phyloP scores from a whole-genome alignment of 192 early-diverging fungal species.

The Hyaloraphidium curvatum region DNA sequence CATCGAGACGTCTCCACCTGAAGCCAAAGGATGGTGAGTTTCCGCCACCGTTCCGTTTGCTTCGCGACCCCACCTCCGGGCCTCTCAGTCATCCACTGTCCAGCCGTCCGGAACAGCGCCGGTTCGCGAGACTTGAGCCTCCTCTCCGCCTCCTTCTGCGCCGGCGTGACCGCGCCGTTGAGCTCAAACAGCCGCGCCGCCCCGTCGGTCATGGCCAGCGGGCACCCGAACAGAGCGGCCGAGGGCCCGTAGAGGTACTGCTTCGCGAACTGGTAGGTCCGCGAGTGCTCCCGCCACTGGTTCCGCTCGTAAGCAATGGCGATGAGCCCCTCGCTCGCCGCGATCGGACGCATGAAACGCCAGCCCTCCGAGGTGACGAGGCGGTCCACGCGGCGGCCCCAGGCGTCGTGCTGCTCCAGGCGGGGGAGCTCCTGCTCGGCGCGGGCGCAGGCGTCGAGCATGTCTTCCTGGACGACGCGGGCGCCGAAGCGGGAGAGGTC shows the following conservation, averaged over 20 bases:
- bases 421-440: conserved; percentile 40
- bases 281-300: conserved; percentile 21
- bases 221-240: conserved; percentile 36
- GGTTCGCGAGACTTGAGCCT: conserved; percentile 27
- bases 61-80: conserved; percentile 47
- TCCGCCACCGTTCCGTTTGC: background rate
- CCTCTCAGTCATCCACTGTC: conserved; percentile 64
- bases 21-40: background rate
- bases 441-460: conserved; percentile 21
- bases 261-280: conserved; percentile 47
- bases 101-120: conserved; percentile 34
- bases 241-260: conserved; percentile 31
- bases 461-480: conserved; percentile 12
- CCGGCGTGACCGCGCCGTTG: conserved; percentile 18
- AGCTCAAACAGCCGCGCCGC: conserved; percentile 41
- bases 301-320: conserved; percentile 36
- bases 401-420: conserved; percentile 46
- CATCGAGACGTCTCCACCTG: background rate
- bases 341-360: conserved; percentile 34
- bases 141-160: background rate
- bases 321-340: conserved; percentile 43
- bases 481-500: background rate
- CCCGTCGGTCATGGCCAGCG: conserved; percentile 60
- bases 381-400: conserved; percentile 20
- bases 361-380: conserved; percentile 40